These are phyloP conservation scores for Sugiyamaella grinbergsii DNA, from an alignment of 1,139 yeast genomes.

Conservation along the genomic window DNA sequence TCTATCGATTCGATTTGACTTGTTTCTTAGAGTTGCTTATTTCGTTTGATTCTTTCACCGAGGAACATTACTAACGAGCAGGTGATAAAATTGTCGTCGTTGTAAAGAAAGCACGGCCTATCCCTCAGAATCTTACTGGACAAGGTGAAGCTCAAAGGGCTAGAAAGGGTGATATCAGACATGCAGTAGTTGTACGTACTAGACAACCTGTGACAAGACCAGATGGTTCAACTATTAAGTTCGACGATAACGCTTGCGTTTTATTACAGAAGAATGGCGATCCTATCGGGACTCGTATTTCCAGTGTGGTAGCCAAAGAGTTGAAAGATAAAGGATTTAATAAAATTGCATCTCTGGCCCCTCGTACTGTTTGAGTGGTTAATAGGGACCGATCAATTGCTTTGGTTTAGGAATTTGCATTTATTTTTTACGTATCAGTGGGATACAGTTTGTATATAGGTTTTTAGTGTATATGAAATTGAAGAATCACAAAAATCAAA, in stretches of 20 bases:
- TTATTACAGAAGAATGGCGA: slow-evolving; percentile 88
- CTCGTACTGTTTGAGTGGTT: slow-evolving; percentile 63
- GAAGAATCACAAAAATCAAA: no score
- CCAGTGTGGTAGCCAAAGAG: slow-evolving; percentile 91
- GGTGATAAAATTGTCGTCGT: slow-evolving; percentile 89
- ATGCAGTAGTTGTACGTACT: slow-evolving; percentile 94
- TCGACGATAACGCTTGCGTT: slow-evolving; percentile 97
- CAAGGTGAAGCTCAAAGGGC: slow-evolving; percentile 61
- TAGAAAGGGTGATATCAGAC: slow-evolving; percentile 92
- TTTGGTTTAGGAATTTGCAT: slow-evolving; percentile 7
- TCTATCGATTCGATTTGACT: no score
- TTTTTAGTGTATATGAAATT: no score
- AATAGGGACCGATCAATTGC: neutral
- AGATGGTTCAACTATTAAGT: slow-evolving; percentile 84
- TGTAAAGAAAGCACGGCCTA: slow-evolving; percentile 87
- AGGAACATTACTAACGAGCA: slow-evolving; percentile 10
- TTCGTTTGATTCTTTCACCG: neutral
- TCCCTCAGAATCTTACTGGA: slow-evolving; percentile 52
- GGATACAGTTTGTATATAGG: neutral
- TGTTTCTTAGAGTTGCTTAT: neutral
- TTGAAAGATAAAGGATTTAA: slow-evolving; percentile 79
- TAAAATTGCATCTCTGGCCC: slow-evolving; percentile 89
- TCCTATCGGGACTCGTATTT: slow-evolving; percentile 92
- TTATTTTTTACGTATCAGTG: neutral
- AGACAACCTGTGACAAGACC: slow-evolving; percentile 81